These are phyloP conservation scores for Phytophthora colocasiae DNA, from an alignment of 352 stramenopile species.

Conservation along the genomic window DNA sequence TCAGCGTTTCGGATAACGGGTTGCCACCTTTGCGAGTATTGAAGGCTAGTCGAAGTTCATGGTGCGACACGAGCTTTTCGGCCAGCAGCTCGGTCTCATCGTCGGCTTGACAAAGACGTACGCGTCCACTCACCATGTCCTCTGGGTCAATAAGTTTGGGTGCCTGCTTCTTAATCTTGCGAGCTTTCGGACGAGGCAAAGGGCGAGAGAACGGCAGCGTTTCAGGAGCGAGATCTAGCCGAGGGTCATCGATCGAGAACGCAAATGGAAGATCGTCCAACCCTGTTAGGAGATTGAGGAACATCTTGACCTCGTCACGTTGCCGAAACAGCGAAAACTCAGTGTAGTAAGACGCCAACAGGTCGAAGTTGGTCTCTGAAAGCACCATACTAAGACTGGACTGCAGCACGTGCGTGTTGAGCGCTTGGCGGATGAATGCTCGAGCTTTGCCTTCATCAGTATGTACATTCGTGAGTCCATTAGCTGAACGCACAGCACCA, in stretches of 20 bases:
- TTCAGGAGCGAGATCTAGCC: conserved; percentile 68
- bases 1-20: conserved; percentile 74
- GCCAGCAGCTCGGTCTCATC: conserved; percentile 70
- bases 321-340: conserved; percentile 82
- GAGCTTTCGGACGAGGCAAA: conserved; percentile 54
- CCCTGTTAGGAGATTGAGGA: conserved; percentile 66
- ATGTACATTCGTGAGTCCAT: conserved; percentile 67
- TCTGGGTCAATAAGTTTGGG: conserved; percentile 85
- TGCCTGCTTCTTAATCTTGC: conserved; percentile 60
- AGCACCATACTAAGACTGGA: conserved; percentile 75
- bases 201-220: conserved; percentile 79
- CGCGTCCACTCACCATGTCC: conserved; percentile 80
- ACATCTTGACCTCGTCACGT: conserved; percentile 80
- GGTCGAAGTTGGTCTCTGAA: conserved; percentile 75
- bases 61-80: conserved; percentile 80
- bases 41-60: conserved; percentile 74
- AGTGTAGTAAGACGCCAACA: conserved; percentile 84
- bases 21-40: conserved; percentile 80
- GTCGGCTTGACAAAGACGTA: conserved; percentile 74
- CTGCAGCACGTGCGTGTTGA: conserved; percentile 85
- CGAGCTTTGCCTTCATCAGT: conserved; percentile 82
- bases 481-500: conserved; percentile 61
- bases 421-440: conserved; percentile 79
- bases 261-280: conserved; percentile 80
- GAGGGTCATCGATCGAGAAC: conserved; percentile 80